Evolutionary conservation across 2,329 filamentous ascomycete genomes (phyloP).

Genomic region (Aureobasidium lini): DNA sequence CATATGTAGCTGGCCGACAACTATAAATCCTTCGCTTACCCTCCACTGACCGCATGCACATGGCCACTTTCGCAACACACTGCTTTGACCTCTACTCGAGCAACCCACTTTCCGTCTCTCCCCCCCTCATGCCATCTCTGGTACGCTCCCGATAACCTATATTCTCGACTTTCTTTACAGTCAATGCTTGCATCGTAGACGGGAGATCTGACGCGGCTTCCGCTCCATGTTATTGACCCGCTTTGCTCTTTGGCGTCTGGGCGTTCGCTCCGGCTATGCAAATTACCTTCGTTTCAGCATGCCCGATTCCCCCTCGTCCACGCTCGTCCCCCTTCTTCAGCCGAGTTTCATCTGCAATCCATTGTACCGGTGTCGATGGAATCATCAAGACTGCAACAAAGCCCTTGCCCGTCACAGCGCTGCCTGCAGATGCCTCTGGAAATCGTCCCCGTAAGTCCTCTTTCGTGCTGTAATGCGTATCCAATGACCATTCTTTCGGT

Average conservation of each 20-base stretch:
- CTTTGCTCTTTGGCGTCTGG: not conserved
- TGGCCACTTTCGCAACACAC: not conserved
- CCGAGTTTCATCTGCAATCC: slow-evolving; percentile 10
- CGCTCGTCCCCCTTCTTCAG: not conserved
- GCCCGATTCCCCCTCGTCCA: not conserved
- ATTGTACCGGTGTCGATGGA: not conserved
- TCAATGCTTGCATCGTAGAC: slow-evolving; percentile 2
- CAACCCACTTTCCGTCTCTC: not conserved
- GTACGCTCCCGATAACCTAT: slow-evolving; percentile 3
- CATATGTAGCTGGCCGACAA: not conserved
- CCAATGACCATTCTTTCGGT: not conserved
- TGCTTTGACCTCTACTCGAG: not conserved
- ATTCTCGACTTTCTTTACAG: not conserved
- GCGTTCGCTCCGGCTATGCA: slow-evolving; percentile 1
- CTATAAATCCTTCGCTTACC: not conserved
- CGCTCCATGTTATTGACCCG: slow-evolving; percentile 5
- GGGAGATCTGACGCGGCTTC: slow-evolving; percentile 4
- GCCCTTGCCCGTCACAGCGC: not conserved
- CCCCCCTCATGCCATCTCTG: not conserved
- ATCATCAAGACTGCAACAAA: not conserved
- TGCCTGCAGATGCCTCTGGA: not conserved
- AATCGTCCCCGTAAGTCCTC: not conserved
- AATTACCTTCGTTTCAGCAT: slow-evolving; percentile 13
- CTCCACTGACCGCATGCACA: not conserved
- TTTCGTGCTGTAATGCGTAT: not conserved